phyloP scores from a whole-genome alignment of 257 asterid genomes.

The Echium plantagineum region DNA sequence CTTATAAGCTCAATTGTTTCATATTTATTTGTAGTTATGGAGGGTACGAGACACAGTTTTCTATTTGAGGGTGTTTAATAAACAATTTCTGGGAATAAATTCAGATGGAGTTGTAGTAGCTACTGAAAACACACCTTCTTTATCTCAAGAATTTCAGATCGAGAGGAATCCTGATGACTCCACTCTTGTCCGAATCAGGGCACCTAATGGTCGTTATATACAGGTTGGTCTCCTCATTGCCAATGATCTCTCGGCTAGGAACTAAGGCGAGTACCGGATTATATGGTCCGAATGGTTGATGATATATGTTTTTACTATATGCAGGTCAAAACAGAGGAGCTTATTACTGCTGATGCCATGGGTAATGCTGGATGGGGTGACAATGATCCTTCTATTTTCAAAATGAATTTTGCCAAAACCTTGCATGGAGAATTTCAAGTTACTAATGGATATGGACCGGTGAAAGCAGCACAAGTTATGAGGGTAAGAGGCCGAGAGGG shows the following conservation, averaged over 20 bases:
- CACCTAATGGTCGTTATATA: conserved; percentile 47
- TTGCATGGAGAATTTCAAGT: too few relatives aligned
- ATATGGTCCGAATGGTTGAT: too few relatives aligned
- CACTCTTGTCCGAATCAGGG: conserved; percentile 42
- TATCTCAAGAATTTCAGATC: conserved; percentile 32
- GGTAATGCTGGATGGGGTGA: conserved; percentile 59
- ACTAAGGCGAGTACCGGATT: too few relatives aligned
- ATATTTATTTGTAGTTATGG: conserved; percentile 41
- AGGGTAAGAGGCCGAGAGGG: conserved; percentile 35
- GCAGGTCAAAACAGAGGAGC: conserved; percentile 46
- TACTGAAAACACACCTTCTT: conserved; percentile 17
- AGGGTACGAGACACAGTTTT: conserved; percentile 46
- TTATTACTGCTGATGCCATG: conserved; percentile 43
- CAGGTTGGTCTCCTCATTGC: conserved; percentile 29
- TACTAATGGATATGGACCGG: conserved; percentile 70
- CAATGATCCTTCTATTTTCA: conserved; percentile 64
- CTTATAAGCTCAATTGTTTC: too few relatives aligned
- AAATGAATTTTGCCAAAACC: conserved; percentile 18
- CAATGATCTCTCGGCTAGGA: background rate
- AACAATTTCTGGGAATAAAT: conserved; percentile 45
- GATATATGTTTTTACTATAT: background rate
- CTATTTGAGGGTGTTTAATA: conserved; percentile 51
- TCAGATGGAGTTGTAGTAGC: conserved; percentile 22
- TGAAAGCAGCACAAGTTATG: conserved; percentile 40
- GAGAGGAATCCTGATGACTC: conserved; percentile 29